These are phyloP conservation scores for Ochetophila trinervis DNA, from an alignment of 306 rosid genomes.

Conservation along the genomic window DNA sequence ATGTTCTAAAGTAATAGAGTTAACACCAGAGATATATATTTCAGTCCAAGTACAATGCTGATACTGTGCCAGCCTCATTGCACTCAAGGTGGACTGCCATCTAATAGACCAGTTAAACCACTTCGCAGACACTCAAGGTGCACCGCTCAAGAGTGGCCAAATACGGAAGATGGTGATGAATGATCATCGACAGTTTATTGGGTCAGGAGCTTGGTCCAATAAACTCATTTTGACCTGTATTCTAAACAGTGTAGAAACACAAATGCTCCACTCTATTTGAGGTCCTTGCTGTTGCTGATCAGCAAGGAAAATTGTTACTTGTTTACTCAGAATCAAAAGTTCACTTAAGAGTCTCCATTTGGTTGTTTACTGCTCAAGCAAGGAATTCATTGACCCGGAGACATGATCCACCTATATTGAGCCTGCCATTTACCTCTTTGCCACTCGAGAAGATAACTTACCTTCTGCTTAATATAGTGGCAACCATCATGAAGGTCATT, in stretches of 20 bases:
- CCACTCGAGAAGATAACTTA: background rate
- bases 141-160: too few relatives aligned
- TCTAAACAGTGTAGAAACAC: too few relatives aligned
- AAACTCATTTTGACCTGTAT: too few relatives aligned
- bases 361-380: background rate
- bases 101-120: background rate
- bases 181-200: too few relatives aligned
- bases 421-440: too few relatives aligned
- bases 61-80: background rate
- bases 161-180: too few relatives aligned
- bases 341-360: background rate
- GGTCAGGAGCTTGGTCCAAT: too few relatives aligned
- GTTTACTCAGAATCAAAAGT: background rate
- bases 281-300: too few relatives aligned
- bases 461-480: background rate
- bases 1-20: background rate
- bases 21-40: background rate
- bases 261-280: too few relatives aligned
- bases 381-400: background rate
- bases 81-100: background rate
- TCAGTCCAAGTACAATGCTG: background rate
- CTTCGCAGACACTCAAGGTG: too few relatives aligned
- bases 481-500: background rate
- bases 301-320: background rate
- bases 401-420: background rate